Percentiles rank a stretch among this genome's conserved stretches.
These are phyloP conservation scores for Plasmodium relictum DNA, from an alignment of 169 alveolate genomes.

Conservation along the genomic window DNA sequence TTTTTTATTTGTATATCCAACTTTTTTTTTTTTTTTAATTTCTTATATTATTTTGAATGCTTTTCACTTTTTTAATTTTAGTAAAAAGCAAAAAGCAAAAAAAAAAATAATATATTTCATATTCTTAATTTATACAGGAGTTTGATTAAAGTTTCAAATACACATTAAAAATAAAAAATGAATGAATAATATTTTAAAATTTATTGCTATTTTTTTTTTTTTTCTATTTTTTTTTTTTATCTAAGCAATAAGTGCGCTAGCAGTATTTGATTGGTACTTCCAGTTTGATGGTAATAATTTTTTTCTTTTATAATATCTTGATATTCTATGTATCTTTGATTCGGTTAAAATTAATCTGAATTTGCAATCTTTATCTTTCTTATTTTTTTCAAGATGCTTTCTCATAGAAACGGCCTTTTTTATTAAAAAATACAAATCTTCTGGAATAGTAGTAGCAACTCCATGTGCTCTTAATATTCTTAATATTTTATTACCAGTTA, in stretches of 20 bases:
- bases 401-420: slow-evolving; percentile 99
- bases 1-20: neutral
- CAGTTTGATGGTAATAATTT: slow-evolving; percentile 98
- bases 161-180: slow-evolving; percentile 49
- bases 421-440: slow-evolving; percentile 98
- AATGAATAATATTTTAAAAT: neutral
- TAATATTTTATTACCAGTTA: slow-evolving; percentile 97
- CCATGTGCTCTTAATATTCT: slow-evolving; percentile 97
- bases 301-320: slow-evolving; percentile 97
- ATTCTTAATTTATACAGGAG: slow-evolving; percentile 53
- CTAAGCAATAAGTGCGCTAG: slow-evolving; percentile 90
- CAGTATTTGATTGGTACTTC: slow-evolving; percentile 95
- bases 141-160: slow-evolving; percentile 33
- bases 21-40: neutral
- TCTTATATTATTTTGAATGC: neutral
- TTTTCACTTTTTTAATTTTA: slow-evolving; percentile 4
- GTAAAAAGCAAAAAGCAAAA: slow-evolving; percentile 3
- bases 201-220: neutral
- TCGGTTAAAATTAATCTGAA: slow-evolving; percentile 97
- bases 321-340: slow-evolving; percentile 98
- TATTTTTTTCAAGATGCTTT: slow-evolving; percentile 97
- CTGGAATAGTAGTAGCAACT: slow-evolving; percentile 99
- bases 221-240: slow-evolving; percentile 1
- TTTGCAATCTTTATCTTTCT: slow-evolving; percentile 97
- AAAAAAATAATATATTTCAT: slow-evolving; percentile 3